Conservation (phyloP, 78 protist genomes). For the Polysphondylium violaceum region DNA sequence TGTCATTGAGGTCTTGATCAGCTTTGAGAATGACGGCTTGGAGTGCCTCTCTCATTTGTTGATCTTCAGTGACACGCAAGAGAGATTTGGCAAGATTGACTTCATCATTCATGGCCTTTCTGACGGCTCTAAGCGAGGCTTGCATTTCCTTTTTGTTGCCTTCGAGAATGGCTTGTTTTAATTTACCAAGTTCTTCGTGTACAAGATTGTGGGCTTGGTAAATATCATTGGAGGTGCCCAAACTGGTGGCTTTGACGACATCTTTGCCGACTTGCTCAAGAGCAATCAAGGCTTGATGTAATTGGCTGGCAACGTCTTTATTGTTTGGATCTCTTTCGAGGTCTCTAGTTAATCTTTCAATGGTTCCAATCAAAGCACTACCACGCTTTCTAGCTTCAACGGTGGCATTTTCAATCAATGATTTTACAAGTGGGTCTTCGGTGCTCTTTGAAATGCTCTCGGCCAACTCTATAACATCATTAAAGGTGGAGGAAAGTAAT, state of each 20-base stretch:
- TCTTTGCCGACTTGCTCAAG: constrained; percentile 25
- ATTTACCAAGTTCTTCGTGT: constrained; percentile 38
- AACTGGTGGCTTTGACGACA: constrained; percentile 10
- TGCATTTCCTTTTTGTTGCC: constrained; percentile 56
- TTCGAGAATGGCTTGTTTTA: constrained; percentile 8
- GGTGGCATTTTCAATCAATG: neutral
- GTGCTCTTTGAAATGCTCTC: constrained; percentile 24
- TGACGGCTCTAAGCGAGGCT: constrained; percentile 11
- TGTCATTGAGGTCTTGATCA: constrained; percentile 1
- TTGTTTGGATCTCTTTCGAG: constrained; percentile 19
- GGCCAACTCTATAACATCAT: neutral
- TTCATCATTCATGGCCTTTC: constrained; percentile 45
- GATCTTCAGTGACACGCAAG: constrained; percentile 37
- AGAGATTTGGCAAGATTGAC: constrained; percentile 43
- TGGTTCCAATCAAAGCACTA: neutral
- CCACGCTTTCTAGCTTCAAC: constrained; percentile 16
- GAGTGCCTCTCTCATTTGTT: constrained; percentile 19
- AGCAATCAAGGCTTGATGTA: constrained; percentile 2
- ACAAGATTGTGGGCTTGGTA: constrained; percentile 1
- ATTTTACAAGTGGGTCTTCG: constrained; percentile 23
- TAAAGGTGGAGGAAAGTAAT: neutral
- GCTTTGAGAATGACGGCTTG: constrained; percentile 68
- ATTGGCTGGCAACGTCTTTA: neutral
- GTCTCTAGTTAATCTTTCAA: neutral
- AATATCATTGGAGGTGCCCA: constrained; percentile 40